These are phyloP conservation scores for Ganoderma multipileum DNA, from an alignment of 1,284 basidiomycete species.

Conservation along the genomic window DNA sequence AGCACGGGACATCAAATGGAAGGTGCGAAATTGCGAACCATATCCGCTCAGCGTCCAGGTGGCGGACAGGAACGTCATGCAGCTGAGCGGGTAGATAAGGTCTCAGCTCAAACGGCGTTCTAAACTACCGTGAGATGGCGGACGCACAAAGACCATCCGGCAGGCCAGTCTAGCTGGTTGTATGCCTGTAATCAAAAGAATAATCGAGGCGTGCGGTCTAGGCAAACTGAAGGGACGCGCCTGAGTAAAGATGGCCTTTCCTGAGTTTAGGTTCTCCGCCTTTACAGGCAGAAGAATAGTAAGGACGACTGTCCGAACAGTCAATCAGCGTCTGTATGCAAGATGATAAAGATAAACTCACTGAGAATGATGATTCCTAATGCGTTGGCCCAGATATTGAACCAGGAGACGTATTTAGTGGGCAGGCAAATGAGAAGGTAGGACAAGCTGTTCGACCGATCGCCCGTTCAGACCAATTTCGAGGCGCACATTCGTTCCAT, in stretches of 20 bases:
- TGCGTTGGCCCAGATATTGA: conserved; percentile 31
- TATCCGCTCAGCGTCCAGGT: conserved; percentile 9
- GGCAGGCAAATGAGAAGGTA: conserved; percentile 32
- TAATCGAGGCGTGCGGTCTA: not conserved
- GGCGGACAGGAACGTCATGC: conserved; percentile 7
- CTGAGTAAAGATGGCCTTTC: conserved; percentile 5
- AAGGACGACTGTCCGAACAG: conserved; percentile 10
- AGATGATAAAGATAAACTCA: conserved; percentile 16
- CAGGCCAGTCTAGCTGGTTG: conserved; percentile 9
- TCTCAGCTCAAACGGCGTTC: not conserved
- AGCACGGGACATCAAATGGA: conserved; percentile 63
- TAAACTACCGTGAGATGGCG: not conserved
- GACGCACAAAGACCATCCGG: conserved; percentile 9
- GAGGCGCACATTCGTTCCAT: not conserved
- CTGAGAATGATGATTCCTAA: conserved; percentile 26
- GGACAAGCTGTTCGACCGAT: conserved; percentile 11
- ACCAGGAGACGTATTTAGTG: conserved; percentile 31
- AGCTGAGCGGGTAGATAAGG: not conserved
- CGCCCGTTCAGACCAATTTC: too few species aligned
- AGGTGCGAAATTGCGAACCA: conserved; percentile 65
- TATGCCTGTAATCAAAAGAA: not conserved
- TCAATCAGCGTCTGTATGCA: not conserved
- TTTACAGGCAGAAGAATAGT: conserved; percentile 19
- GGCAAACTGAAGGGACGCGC: not conserved
- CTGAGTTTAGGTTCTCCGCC: conserved; percentile 11